A percentile compares a stretch with the other conserved stretches of the same genome.
These are phyloP conservation scores for Gamarada debralockiae DNA, from an alignment of 495 filamentous ascomycete species.

Conservation along the genomic window DNA sequence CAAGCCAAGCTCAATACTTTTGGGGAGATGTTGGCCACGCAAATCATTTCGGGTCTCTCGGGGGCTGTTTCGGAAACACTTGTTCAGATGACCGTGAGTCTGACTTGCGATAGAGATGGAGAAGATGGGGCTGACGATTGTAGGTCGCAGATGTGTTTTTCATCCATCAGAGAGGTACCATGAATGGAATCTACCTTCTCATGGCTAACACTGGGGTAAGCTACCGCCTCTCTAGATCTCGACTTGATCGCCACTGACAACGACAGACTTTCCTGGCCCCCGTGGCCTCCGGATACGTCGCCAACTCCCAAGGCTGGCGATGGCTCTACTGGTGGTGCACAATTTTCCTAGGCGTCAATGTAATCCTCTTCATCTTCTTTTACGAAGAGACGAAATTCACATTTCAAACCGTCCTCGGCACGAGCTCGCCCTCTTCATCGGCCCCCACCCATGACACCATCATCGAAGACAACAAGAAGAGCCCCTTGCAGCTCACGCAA, in stretches of 20 bases:
- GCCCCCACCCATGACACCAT: neutral
- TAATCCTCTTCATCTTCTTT: conserved; percentile 32
- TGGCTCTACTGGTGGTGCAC: conserved; percentile 45
- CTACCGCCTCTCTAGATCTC: too few relatives aligned
- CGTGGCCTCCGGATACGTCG: conserved; percentile 40
- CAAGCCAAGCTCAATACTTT: conserved; percentile 23
- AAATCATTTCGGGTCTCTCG: conserved; percentile 31
- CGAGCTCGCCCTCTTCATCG: neutral
- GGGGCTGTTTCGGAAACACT: conserved; percentile 40
- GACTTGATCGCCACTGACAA: too few relatives aligned
- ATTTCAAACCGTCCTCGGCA: neutral
- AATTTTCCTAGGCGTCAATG: conserved; percentile 37
- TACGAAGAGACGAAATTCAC: conserved; percentile 42
- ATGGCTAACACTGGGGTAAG: conserved; percentile 12
- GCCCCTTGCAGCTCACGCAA: too few relatives aligned
- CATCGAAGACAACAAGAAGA: neutral
- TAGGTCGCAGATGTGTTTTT: conserved; percentile 46
- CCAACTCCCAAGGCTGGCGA: conserved; percentile 38
- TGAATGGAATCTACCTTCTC: conserved; percentile 34
- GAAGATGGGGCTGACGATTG: conserved; percentile 36
- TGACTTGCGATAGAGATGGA: too few relatives aligned
- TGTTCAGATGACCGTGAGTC: conserved; percentile 15
- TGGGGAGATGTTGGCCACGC: conserved; percentile 31
- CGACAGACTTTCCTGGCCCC: conserved; percentile 33
- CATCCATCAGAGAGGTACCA: conserved; percentile 40